Percentiles rank a stretch among this genome's conserved stretches.
These are phyloP conservation scores for Piper longum DNA, from an alignment of 164 flowering plant species.

Conservation along the genomic window DNA sequence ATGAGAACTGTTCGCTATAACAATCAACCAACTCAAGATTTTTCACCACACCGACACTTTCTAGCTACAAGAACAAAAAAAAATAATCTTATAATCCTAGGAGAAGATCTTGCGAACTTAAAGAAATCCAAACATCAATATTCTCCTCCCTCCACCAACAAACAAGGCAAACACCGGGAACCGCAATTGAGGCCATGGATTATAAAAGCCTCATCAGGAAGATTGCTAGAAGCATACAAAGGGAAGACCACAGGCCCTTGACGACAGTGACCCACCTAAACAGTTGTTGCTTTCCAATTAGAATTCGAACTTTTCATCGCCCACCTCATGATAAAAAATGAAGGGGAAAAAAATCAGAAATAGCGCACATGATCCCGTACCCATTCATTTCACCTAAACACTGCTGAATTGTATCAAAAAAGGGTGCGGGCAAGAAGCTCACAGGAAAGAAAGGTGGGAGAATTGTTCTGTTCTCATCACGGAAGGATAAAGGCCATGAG, in stretches of 20 bases:
- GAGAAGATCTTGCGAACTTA: not conserved
- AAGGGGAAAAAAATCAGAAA: too few species aligned
- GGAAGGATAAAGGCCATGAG: too few species aligned
- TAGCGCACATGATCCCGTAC: too few species aligned
- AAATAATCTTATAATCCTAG: too few species aligned
- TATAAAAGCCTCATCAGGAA: not conserved
- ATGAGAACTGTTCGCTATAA: not conserved
- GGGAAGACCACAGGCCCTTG: not conserved
- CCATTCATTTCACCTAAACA: too few species aligned
- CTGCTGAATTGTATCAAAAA: too few species aligned
- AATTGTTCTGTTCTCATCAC: too few species aligned
- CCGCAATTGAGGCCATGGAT: not conserved
- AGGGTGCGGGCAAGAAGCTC: too few species aligned
- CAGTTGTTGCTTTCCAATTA: not conserved
- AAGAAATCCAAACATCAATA: not conserved
- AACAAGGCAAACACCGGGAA: not conserved
- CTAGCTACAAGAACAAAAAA: too few species aligned
- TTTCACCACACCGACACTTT: too few species aligned
- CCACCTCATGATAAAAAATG: too few species aligned
- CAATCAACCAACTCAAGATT: not conserved
- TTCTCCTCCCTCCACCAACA: not conserved
- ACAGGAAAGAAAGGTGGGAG: too few species aligned
- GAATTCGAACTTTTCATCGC: conserved; percentile 8
- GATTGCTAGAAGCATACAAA: not conserved
- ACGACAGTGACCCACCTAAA: conserved; percentile 1